These are phyloP conservation scores for Fusarium oxysporum DNA, from an alignment of 2,329 filamentous ascomycete species.

Conservation along the genomic window DNA sequence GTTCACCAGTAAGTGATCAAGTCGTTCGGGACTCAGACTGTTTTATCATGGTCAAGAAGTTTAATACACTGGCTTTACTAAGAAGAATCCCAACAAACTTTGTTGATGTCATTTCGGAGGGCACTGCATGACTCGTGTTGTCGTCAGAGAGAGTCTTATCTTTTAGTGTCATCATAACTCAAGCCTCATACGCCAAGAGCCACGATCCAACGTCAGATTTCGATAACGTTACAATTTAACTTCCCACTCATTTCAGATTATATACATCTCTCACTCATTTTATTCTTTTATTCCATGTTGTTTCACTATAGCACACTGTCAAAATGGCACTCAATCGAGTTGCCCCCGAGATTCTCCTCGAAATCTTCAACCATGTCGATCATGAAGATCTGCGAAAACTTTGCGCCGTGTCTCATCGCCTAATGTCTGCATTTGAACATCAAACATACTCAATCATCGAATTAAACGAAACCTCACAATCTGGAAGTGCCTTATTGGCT, in stretches of 20 bases:
- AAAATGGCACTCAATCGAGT: background rate
- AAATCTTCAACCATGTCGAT: background rate
- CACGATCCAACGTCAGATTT: background rate
- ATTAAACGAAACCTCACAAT: background rate
- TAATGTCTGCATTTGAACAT: background rate
- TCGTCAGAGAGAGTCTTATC: background rate
- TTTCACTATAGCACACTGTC: rapidly evolving
- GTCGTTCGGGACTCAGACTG: background rate
- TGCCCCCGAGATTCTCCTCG: background rate
- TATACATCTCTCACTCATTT: too few species aligned
- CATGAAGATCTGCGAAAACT: background rate
- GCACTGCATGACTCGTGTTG: background rate
- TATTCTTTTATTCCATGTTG: too few species aligned
- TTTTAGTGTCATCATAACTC: background rate
- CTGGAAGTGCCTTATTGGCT: background rate
- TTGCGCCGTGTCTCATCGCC: background rate
- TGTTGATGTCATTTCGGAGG: background rate
- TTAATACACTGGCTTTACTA: background rate
- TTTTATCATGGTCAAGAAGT: too few species aligned
- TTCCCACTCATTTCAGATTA: background rate
- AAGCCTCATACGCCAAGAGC: background rate
- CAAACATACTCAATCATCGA: background rate
- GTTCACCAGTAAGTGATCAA: background rate
- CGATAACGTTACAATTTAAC: too few species aligned
- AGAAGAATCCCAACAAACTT: background rate